These are phyloP conservation scores for Hirschioporus abietinus DNA, from an alignment of 768 basidiomycete genomes.

Conservation along the genomic window DNA sequence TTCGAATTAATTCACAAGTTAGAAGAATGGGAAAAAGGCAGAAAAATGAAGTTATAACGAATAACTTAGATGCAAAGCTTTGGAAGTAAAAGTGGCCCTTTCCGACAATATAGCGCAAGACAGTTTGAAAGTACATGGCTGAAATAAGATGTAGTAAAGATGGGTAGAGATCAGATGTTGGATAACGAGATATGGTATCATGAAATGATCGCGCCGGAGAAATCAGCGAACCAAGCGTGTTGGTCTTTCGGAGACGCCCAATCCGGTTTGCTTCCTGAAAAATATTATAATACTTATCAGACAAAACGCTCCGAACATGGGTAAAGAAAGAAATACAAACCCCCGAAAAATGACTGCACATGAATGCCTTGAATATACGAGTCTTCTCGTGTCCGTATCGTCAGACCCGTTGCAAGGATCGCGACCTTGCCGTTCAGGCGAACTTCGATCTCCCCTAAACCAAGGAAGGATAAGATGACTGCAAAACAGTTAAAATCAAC, in stretches of 20 bases:
- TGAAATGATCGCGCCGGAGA: conserved; percentile 38
- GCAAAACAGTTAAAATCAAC: neutral
- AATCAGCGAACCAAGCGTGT: conserved; percentile 52
- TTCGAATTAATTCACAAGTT: too few species aligned
- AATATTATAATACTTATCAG: neutral
- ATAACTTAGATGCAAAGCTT: too few species aligned
- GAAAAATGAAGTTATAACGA: too few species aligned
- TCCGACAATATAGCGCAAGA: too few species aligned
- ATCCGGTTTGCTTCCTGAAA: conserved; percentile 42
- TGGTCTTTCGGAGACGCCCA: conserved; percentile 64
- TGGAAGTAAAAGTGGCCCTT: too few species aligned
- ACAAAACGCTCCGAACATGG: neutral
- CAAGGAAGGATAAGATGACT: neutral
- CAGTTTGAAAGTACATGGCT: too few species aligned
- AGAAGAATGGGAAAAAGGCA: too few species aligned
- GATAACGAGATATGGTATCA: neutral
- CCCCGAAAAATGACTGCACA: conserved; percentile 77
- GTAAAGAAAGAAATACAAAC: conserved; percentile 26
- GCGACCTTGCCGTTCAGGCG: conserved; percentile 58
- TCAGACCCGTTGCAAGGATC: conserved; percentile 43
- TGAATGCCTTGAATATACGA: conserved; percentile 62
- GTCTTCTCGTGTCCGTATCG: conserved; percentile 34
- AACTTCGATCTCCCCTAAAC: conserved; percentile 57
- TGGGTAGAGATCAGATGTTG: neutral
- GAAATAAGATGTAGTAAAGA: neutral